phyloP scores from a whole-genome alignment of 257 asterid genomes.

The Cordia subcordata region DNA sequence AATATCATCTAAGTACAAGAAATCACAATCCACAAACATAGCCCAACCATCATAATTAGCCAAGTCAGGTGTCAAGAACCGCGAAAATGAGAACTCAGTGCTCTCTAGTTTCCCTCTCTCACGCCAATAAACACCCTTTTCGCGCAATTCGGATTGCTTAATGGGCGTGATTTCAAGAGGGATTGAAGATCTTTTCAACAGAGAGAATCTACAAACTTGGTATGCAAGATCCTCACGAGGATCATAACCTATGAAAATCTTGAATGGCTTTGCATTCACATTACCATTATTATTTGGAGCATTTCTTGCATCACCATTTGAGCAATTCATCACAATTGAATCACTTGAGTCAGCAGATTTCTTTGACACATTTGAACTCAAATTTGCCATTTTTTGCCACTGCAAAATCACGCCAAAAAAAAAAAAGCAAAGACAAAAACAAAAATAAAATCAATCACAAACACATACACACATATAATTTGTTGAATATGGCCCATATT shows the following conservation, averaged over 20 bases:
- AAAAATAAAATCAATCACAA: not conserved
- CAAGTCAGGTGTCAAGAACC: slow-evolving; percentile 64
- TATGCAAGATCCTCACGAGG: slow-evolving; percentile 68
- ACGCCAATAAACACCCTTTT: slow-evolving; percentile 65
- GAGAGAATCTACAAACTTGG: slow-evolving; percentile 69
- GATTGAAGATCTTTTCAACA: slow-evolving; percentile 61
- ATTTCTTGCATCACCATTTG: not conserved
- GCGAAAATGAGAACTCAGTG: slow-evolving; percentile 77
- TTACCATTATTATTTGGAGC: not conserved
- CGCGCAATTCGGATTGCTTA: slow-evolving; percentile 66
- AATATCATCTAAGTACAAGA: slow-evolving; percentile 60
- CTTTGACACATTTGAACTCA: not conserved
- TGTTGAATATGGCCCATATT: too few species aligned
- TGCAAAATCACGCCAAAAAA: not conserved
- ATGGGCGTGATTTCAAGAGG: slow-evolving; percentile 66
- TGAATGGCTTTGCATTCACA: slow-evolving; percentile 20
- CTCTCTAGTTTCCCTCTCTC: slow-evolving; percentile 80
- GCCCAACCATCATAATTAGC: slow-evolving; percentile 77
- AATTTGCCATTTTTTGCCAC: not conserved
- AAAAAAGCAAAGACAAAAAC: not conserved
- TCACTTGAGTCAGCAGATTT: not conserved
- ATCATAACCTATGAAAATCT: slow-evolving; percentile 81
- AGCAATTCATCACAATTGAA: not conserved
- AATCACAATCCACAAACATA: slow-evolving; percentile 88
- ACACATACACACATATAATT: too few species aligned